Conservation (phyloP, 2,329 filamentous ascomycete genomes). For the Botrytis aclada region DNA sequence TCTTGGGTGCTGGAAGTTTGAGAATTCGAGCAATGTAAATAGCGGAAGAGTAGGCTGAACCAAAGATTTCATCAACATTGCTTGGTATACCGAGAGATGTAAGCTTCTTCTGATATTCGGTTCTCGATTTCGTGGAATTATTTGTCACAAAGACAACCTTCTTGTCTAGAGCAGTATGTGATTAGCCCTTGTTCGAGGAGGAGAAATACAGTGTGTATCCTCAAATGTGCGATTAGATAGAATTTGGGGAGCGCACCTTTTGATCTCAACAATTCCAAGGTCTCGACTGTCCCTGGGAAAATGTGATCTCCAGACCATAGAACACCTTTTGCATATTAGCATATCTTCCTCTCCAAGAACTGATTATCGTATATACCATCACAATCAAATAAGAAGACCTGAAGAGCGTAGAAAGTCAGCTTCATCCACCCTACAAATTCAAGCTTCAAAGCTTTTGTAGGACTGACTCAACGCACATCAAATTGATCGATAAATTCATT, state of each 20-base stretch:
- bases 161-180: constrained; percentile 60
- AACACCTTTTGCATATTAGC: constrained; percentile 59
- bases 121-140: constrained; percentile 94
- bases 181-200: background rate
- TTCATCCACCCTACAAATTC: constrained; percentile 11
- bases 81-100: constrained; percentile 75
- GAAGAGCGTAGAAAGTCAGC: constrained; percentile 28
- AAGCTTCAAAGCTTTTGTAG: constrained; percentile 8
- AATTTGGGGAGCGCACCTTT: constrained; percentile 52
- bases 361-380: constrained; percentile 64
- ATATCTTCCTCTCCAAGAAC: background rate
- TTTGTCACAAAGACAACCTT: constrained; percentile 95
- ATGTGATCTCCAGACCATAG: constrained; percentile 94
- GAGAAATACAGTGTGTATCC: no score
- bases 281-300: constrained; percentile 82
- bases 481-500: constrained; percentile 84
- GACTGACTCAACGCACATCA: constrained; percentile 65
- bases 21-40: constrained; percentile 96
- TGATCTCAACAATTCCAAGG: constrained; percentile 74
- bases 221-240: background rate
- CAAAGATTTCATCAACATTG: constrained; percentile 87
- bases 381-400: constrained; percentile 95
- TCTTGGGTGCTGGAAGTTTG: constrained; percentile 70
- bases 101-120: constrained; percentile 91
- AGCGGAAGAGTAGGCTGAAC: constrained; percentile 84